phyloP scores from a whole-genome alignment of 352 stramenopile genomes.

The Pythium graminicola region DNA sequence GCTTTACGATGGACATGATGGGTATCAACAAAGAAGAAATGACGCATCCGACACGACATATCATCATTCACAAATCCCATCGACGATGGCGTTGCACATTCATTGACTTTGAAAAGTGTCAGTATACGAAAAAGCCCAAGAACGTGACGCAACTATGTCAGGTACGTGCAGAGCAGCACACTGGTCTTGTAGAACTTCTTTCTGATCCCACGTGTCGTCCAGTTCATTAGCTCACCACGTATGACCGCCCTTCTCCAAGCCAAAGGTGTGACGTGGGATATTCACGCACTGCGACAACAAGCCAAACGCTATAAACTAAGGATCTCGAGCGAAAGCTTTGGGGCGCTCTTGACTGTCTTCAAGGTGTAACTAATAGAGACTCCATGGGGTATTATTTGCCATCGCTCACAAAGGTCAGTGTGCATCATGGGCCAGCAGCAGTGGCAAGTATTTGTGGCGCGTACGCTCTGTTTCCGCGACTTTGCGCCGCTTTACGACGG shows the following conservation, averaged over 20 bases:
- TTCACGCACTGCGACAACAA: conserved; percentile 38
- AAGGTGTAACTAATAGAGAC: conserved; percentile 23
- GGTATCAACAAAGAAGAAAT: conserved; percentile 79
- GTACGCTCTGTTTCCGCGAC: conserved; percentile 26
- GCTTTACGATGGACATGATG: conserved; percentile 66
- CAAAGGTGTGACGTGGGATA: conserved; percentile 39
- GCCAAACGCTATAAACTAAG: conserved; percentile 65
- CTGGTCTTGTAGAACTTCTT: no score
- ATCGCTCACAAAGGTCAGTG: background rate
- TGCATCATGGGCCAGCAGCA: conserved; percentile 36
- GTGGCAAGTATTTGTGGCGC: conserved; percentile 33
- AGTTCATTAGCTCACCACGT: conserved; percentile 65
- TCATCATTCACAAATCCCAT: conserved; percentile 37
- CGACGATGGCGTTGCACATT: conserved; percentile 50
- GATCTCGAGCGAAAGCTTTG: conserved; percentile 31
- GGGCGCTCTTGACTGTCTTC: conserved; percentile 41
- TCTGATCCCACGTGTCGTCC: no score
- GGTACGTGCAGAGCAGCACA: conserved; percentile 25
- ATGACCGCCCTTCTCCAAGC: conserved; percentile 40
- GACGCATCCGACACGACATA: conserved; percentile 70
- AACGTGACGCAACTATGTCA: conserved; percentile 78
- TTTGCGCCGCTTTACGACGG: conserved; percentile 42
- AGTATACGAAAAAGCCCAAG: conserved; percentile 54
- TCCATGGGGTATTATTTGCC: conserved; percentile 11
- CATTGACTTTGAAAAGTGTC: conserved; percentile 76